Evolutionary conservation across 495 filamentous ascomycete genomes (phyloP), one percentile per base, ranked within the genome.

Genomic region (Podospora fimiseda): DNA sequence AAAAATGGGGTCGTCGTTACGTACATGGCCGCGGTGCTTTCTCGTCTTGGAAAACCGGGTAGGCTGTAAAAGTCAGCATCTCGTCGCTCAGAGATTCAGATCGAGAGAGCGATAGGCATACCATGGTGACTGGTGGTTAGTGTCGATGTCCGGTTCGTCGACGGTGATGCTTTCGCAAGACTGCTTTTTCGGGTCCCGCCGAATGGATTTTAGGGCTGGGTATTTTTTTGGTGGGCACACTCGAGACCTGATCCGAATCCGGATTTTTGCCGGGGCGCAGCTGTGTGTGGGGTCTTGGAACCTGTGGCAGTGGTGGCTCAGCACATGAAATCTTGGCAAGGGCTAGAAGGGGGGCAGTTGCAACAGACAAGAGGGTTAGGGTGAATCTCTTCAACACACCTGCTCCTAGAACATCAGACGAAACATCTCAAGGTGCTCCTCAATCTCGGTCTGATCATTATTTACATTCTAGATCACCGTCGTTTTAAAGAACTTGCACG

Each of bases 401-500:
- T 33, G 6, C 27, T 33, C 11, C 27, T 33, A 33, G 27, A 33
- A 33, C 27, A n/a, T n/a, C n/a, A n/a, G n/a, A n/a, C n/a, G n/a
- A n/a, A 33, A 33, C 27, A 11, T 33, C 27, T 33, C 27, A 24
- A 38, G 16, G 8, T 15, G 13, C 9, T 14, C 16, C n/a, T 45
- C 41, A 20, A 42, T n/a, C n/a, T 14, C 7, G 8, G 14, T 19
- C 14, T 7, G n/a, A 39, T 1, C 15, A 42, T 24, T 13, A 11
- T 2, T 23, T 18, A 27, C n/a, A 1, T 9, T 18, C 13, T 23
- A 36, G 1, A 13, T 43, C 22, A 33, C 20, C 24, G 6, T 19
- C 18, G 8, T 2, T 8, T 70, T 51, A 79, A 4, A 80, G 57
- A 11, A 75, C 67, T 59, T 84, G 82, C 57, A 90, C 71, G 19